Base-by-base conservation (phyloP, 495 filamentous ascomycete genomes). In the Halenospora varia region DNA sequence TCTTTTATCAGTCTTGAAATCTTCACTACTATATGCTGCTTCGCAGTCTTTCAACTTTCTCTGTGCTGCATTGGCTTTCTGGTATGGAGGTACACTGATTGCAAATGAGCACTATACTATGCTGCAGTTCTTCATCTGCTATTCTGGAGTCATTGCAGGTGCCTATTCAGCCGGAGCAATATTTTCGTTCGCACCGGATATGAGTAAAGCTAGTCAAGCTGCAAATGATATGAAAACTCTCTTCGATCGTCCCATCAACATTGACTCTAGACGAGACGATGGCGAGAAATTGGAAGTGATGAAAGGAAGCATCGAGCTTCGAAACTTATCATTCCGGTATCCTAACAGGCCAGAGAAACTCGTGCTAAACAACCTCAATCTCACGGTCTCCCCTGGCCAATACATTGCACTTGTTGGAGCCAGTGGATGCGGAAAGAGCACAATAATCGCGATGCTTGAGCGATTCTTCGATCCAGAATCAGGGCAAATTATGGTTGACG, bases 171-270 rank as follows among this genome's bases (percentile, higher is more conserved):
- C 90, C 2, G 90, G 90, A 15, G 84, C 80, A 0, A 82, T 95
- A 58, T 93, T 94, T 70, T 88, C 87, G 3, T 92, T 90, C 66
- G 84, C 87, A 0, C 82, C 84, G 1, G 90, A 93, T 50, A 92
- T 93, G 86, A 87, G 88, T 47, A 91, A 92, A 65, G 88, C 90
- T 0, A 88, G 86, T 64, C 79, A 87, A 25, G 88, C 90, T 1
- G 89, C 89, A 9, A 71, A 74, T 6, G 78, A 86, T 50, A 82
- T 93, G 49, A 88, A 89, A 62, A 79, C 68, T 2, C 74, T 95
- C n/a, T 88, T 92, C 60, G 88, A 93, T 64, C 80, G 85, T 18
- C 76, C 80, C 23, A 89, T 89, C 4, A 71, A 72, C 9, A 92
- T 95, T 60, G 90, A 93, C 61, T 77, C 81, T 9, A 96, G 91